Conservation (phyloP, 768 basidiomycete species). For the Dioszegia hungarica region DNA sequence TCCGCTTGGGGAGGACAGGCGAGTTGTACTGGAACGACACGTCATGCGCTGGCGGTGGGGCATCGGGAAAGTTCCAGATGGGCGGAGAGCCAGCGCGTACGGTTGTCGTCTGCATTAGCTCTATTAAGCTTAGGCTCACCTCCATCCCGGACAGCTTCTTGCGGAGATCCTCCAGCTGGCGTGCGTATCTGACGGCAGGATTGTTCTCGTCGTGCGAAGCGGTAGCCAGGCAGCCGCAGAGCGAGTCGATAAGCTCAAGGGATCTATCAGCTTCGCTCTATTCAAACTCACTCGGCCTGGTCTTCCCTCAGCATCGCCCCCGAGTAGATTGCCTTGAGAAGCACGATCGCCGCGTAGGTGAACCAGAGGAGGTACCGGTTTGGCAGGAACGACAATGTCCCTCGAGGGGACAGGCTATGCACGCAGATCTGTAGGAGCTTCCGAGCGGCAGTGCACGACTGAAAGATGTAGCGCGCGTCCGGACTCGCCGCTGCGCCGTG, state of each 20-base stretch:
- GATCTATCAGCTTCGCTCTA: slow-evolving; percentile 5
- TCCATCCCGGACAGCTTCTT: slow-evolving; percentile 27
- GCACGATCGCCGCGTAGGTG: slow-evolving; percentile 41
- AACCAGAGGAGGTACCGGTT: slow-evolving; percentile 43
- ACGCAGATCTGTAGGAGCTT: slow-evolving; percentile 39
- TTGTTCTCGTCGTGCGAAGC: slow-evolving; percentile 35
- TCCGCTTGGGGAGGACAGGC: neutral
- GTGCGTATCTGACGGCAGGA: slow-evolving; percentile 38
- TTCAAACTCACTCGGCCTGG: slow-evolving; percentile 14
- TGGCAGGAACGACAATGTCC: slow-evolving; percentile 37
- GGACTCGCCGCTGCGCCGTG: slow-evolving; percentile 34
- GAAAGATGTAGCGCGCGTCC: slow-evolving; percentile 43
- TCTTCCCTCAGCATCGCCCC: slow-evolving; percentile 42
- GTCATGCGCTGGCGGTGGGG: neutral
- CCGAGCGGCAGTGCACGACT: slow-evolving; percentile 38
- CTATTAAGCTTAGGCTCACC: slow-evolving; percentile 15
- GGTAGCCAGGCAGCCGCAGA: slow-evolving; percentile 33
- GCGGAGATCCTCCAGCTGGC: slow-evolving; percentile 28
- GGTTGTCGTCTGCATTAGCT: neutral
- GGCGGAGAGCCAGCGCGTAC: slow-evolving; percentile 10
- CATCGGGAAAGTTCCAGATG: neutral
- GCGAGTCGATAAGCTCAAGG: slow-evolving; percentile 31
- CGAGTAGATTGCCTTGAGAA: slow-evolving; percentile 43
- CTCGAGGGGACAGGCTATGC: slow-evolving; percentile 36
- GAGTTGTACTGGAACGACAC: neutral